These are phyloP conservation scores for Dalbergia cultrata DNA, from an alignment of 306 rosid species.

Conservation along the genomic window DNA sequence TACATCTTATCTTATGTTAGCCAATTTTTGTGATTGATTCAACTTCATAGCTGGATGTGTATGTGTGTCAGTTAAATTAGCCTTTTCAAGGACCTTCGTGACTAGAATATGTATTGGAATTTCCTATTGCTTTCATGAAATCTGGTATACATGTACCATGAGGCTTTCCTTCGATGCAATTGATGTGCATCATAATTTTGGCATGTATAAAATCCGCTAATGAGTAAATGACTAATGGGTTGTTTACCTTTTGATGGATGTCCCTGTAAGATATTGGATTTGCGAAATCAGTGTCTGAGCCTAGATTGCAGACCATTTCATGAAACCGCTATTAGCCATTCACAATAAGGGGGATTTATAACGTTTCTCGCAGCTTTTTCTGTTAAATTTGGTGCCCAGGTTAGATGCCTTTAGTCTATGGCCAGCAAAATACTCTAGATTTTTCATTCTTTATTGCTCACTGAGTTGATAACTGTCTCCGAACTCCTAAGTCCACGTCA, in stretches of 20 bases:
- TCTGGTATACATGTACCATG: background rate
- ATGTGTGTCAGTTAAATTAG: slow-evolving; percentile 1
- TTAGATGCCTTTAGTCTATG: background rate
- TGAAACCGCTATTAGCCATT: slow-evolving; percentile 14
- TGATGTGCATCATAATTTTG: no score
- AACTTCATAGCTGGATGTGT: background rate
- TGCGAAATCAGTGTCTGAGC: no score
- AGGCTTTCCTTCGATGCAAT: background rate
- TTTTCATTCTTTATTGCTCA: background rate
- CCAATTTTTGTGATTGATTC: slow-evolving; percentile 10
- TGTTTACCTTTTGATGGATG: no score
- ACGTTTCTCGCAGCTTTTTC: background rate
- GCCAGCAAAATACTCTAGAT: background rate
- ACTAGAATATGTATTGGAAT: background rate
- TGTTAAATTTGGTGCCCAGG: background rate
- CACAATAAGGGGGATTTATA: background rate
- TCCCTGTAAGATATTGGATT: no score
- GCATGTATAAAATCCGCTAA: no score
- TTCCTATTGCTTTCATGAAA: background rate
- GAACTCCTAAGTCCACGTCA: background rate
- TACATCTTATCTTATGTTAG: background rate
- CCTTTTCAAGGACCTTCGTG: background rate
- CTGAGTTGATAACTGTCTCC: no score
- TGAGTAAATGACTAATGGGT: no score
- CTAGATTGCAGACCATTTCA: background rate